Base-by-base conservation (phyloP, 1,139 yeast species). In the Suhomyces guaymorum region DNA sequence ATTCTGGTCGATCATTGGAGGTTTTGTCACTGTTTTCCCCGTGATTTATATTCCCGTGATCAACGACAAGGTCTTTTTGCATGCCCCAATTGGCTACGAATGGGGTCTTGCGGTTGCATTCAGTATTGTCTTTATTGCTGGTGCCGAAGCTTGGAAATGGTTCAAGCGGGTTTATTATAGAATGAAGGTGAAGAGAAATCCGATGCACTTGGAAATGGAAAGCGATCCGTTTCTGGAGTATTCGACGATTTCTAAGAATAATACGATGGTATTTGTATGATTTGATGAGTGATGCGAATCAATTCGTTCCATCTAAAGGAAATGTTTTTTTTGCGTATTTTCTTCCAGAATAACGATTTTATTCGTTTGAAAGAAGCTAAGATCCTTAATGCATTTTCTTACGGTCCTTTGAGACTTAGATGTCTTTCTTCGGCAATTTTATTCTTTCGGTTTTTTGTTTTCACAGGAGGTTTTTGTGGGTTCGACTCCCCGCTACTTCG, bases 41-140 rank as follows among this genome's bases (percentile, higher is more conserved):
- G 83, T 86, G 22, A 77, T 87, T 26, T 87, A 87, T 60, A 87
- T 88, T 48, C 96, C 96, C 2, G 96, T 85, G 16, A 86, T 88
- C 52, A 88, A 88, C 59, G 66, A 72, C 36, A 74, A 76, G 45
- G 96, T 88, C 10, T 88, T 88, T 56, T 69, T 82, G 49, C 96
- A 88, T 56, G 71, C 65, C 9, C 79, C 83, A 5, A 85, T 87
- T 44, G 75, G 82, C 3, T 82, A 80, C 64, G 96, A 87, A 63
- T 87, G 95, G 95, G 95, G 88, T 2, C 62, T 86, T 43, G 78
- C 90, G 1, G 52, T 85, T 52, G 90, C 78, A 0, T 81, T 80
- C 39, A 66, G 87, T 4, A 30, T 76, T 21, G 71, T 76, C 31
- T 86, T 82, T 56, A 63, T 84, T 47, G 40, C 63, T 7, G 80